Evolutionary conservation across 352 stramenopile species (phyloP).

Genomic region (Phytopythium kandeliae): DNA sequence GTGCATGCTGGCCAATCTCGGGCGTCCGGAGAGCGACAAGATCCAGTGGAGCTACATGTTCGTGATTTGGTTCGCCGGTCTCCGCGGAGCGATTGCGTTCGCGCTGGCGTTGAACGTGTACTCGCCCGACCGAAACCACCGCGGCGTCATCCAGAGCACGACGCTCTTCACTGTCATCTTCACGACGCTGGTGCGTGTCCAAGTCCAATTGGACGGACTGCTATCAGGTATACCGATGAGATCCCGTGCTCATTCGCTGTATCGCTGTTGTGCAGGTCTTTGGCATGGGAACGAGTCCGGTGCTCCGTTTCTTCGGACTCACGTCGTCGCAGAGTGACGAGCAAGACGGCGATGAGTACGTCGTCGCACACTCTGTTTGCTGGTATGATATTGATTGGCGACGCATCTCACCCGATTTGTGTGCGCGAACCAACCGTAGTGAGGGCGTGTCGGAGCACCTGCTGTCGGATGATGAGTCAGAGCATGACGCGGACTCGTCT

Average conservation of each 20-base stretch:
- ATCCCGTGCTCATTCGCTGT: neutral
- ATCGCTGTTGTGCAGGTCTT: constrained; percentile 36
- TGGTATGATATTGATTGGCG: too few species aligned
- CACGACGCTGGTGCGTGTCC: constrained; percentile 51
- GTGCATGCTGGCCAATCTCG: constrained; percentile 66
- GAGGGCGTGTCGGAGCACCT: constrained; percentile 46
- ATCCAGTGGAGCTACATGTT: constrained; percentile 78
- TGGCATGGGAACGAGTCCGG: constrained; percentile 63
- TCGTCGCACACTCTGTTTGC: constrained; percentile 4
- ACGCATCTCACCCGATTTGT: too few species aligned
- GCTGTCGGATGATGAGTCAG: constrained; percentile 42
- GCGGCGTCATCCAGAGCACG: constrained; percentile 68
- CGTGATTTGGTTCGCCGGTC: constrained; percentile 90
- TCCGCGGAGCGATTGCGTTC: constrained; percentile 92
- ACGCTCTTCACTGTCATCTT: constrained; percentile 82
- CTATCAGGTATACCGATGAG: neutral
- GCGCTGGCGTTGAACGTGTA: constrained; percentile 75
- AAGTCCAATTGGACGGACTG: neutral
- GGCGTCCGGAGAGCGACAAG: constrained; percentile 48
- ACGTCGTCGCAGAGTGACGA: constrained; percentile 33
- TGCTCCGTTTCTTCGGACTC: constrained; percentile 54
- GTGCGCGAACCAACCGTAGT: constrained; percentile 9
- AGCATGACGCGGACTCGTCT: constrained; percentile 40
- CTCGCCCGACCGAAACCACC: constrained; percentile 37
- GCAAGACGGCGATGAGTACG: constrained; percentile 44